These are phyloP conservation scores for Cyberlindnera euphorbiae DNA, from an alignment of 805 yeast genomes.

Conservation along the genomic window DNA sequence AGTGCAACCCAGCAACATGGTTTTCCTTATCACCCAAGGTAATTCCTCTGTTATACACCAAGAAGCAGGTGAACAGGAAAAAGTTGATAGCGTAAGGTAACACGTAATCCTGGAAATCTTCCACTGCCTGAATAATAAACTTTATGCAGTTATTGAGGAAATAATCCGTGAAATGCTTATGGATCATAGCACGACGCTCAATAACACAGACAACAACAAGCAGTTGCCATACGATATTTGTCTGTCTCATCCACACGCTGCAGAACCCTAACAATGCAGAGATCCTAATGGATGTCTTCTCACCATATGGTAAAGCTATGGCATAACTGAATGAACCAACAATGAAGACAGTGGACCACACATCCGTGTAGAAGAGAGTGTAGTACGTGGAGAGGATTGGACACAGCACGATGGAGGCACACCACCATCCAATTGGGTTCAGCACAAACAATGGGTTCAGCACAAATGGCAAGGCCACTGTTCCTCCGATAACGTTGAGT, in stretches of 20 bases:
- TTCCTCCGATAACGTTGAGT: conserved; percentile 66
- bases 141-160: conserved; percentile 36
- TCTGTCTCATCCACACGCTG: conserved; percentile 80
- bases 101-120: conserved; percentile 29
- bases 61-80: conserved; percentile 48
- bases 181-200: conserved; percentile 43
- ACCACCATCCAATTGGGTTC: conserved; percentile 41
- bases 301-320: conserved; percentile 34
- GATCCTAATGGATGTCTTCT: conserved; percentile 30
- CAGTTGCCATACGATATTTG: conserved; percentile 83
- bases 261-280: conserved; percentile 54
- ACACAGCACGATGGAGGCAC: conserved; percentile 41
- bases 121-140: conserved; percentile 32
- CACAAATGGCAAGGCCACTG: conserved; percentile 45
- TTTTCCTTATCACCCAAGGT: conserved; percentile 90
- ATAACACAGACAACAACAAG: conserved; percentile 52
- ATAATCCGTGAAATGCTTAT: conserved; percentile 34
- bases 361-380: conserved; percentile 84
- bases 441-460: conserved; percentile 35
- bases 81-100: conserved; percentile 54
- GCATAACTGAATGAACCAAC: conserved; percentile 49
- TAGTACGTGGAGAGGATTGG: conserved; percentile 75
- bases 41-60: conserved; percentile 71
- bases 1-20: conserved; percentile 66
- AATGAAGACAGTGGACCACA: conserved; percentile 80